These are phyloP conservation scores for Cytospora leucostoma DNA, from an alignment of 2,329 filamentous ascomycete genomes.

Conservation along the genomic window DNA sequence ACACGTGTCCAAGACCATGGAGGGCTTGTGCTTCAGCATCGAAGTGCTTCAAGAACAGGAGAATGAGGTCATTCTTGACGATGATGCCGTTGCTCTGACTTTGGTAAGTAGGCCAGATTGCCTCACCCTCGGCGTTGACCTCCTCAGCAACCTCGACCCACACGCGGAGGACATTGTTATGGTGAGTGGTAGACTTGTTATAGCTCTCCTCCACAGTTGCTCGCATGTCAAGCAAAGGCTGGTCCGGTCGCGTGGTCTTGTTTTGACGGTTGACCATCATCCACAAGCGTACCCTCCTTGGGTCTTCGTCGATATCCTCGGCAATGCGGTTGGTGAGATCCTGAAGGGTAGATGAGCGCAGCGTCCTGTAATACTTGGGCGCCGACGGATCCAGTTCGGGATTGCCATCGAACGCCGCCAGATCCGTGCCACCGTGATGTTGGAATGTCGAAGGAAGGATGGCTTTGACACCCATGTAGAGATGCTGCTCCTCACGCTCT, in stretches of 20 bases:
- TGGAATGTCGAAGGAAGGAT: slow-evolving; percentile 81
- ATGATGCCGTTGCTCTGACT: slow-evolving; percentile 58
- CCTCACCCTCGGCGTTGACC: slow-evolving; percentile 65
- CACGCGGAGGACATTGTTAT: slow-evolving; percentile 75
- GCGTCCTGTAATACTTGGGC: slow-evolving; percentile 71
- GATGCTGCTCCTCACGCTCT: slow-evolving; percentile 90
- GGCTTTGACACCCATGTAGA: slow-evolving; percentile 84
- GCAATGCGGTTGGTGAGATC: slow-evolving; percentile 75
- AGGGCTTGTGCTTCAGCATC: slow-evolving; percentile 76
- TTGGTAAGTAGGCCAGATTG: slow-evolving; percentile 69
- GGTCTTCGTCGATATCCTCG: slow-evolving; percentile 66
- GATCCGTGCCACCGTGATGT: slow-evolving; percentile 79
- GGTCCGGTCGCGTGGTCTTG: slow-evolving; percentile 90
- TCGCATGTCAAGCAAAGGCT: slow-evolving; percentile 75
- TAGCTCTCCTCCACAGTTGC: slow-evolving; percentile 75
- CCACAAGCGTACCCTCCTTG: slow-evolving; percentile 80
- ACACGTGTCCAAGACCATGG: slow-evolving; percentile 77
- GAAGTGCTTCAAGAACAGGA: slow-evolving; percentile 93
- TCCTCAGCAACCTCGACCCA: slow-evolving; percentile 82
- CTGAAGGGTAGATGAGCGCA: slow-evolving; percentile 72
- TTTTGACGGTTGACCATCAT: slow-evolving; percentile 98
- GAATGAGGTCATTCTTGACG: slow-evolving; percentile 64
- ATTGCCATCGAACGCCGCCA: slow-evolving; percentile 68
- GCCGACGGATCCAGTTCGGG: slow-evolving; percentile 61
- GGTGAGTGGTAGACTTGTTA: slow-evolving; percentile 53